These are phyloP conservation scores for Ceratocystis diversiconidia DNA, from an alignment of 2,329 filamentous ascomycete genomes.

Conservation along the genomic window DNA sequence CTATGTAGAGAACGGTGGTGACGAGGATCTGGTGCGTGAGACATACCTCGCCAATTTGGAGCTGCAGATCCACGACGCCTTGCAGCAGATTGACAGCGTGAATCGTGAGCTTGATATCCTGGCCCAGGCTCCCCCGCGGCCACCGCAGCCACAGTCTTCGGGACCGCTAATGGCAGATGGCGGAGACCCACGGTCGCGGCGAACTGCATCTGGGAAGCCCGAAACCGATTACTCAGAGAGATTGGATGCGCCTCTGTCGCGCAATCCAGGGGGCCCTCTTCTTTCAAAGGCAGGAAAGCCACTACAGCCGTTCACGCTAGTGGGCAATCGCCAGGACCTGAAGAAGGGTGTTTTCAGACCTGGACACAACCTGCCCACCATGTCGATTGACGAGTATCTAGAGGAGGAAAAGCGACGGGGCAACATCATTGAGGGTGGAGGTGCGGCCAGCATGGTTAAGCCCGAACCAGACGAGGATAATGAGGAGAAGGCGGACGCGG, in stretches of 20 bases:
- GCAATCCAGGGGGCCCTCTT: constrained; percentile 51
- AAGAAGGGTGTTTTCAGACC: constrained; percentile 72
- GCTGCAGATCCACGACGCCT: constrained; percentile 62
- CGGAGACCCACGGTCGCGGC: constrained; percentile 28
- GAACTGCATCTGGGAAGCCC: constrained; percentile 22
- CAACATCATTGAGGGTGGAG: constrained; percentile 82
- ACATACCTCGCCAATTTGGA: constrained; percentile 63
- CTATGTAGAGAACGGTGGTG: constrained; percentile 44
- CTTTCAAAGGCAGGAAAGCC: constrained; percentile 70
- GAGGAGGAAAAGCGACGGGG: constrained; percentile 77
- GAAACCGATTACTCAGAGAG: constrained; percentile 53
- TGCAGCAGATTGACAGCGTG: constrained; percentile 75
- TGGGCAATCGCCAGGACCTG: constrained; percentile 61
- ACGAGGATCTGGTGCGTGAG: constrained; percentile 72
- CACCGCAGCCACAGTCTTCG: constrained; percentile 29
- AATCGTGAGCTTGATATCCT: constrained; percentile 76
- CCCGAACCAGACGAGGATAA: constrained; percentile 81
- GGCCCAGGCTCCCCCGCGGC: constrained; percentile 49
- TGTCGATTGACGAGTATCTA: constrained; percentile 95
- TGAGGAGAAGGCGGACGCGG: constrained; percentile 69
- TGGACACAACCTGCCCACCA: constrained; percentile 87
- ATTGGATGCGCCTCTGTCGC: constrained; percentile 50
- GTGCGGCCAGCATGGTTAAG: constrained; percentile 53
- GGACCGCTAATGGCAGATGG: constrained; percentile 27
- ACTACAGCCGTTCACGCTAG: constrained; percentile 76